Conservation (phyloP, 2,329 filamentous ascomycete genomes). For the Diaporthe capsici region DNA sequence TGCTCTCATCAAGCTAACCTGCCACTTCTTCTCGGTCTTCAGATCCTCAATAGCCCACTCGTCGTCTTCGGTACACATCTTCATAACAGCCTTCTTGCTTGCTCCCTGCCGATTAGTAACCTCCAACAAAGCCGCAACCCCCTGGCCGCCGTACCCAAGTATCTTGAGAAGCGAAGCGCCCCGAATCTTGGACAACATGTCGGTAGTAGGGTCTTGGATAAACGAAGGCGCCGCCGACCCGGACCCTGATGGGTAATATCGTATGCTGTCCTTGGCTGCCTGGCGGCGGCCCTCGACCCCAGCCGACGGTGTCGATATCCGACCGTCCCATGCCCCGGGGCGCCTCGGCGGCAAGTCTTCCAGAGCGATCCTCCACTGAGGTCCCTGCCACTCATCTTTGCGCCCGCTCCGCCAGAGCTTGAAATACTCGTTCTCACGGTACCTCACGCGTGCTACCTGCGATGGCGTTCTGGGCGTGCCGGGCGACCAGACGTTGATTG, state of each 20-base stretch:
- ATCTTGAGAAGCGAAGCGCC: background rate
- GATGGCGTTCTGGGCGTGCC: background rate
- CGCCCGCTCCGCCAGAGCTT: background rate
- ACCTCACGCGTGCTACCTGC: background rate
- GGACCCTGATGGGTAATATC: background rate
- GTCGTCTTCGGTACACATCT: background rate
- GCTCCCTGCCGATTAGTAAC: background rate
- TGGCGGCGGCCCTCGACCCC: background rate
- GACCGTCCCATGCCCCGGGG: background rate
- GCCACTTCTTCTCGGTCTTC: conserved; percentile 1
- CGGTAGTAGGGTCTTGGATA: background rate
- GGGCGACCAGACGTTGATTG: background rate
- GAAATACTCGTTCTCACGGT: conserved; percentile 6
- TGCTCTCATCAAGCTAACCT: background rate
- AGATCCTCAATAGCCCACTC: background rate
- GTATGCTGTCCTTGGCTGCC: background rate
- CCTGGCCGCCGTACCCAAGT: background rate
- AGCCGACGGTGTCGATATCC: background rate
- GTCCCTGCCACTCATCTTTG: background rate
- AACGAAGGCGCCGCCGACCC: background rate
- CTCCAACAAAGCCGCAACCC: background rate
- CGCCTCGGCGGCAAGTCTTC: background rate
- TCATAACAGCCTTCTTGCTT: background rate
- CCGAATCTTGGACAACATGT: background rate
- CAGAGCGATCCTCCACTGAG: background rate